Conservation (phyloP, 345 rosid species). For the Gossypium thurberi region DNA sequence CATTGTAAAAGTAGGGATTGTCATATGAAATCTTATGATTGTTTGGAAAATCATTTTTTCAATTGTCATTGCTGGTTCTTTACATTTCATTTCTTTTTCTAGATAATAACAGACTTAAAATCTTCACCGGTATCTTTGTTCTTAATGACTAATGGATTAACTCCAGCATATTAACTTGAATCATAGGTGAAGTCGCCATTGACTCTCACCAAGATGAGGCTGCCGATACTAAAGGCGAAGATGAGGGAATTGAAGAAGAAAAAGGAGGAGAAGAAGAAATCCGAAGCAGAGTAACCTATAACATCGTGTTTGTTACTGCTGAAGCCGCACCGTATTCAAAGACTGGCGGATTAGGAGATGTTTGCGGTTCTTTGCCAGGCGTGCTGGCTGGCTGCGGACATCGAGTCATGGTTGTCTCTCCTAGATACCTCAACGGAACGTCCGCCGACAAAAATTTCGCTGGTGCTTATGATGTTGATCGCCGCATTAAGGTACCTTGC, state of each 20-base stretch:
- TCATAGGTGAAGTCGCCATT: slow-evolving; percentile 29
- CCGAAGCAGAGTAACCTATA: slow-evolving; percentile 33
- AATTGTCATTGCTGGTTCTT: no score
- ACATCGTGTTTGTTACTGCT: slow-evolving; percentile 69
- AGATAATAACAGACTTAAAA: no score
- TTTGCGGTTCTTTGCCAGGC: slow-evolving; percentile 89
- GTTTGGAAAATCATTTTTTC: no score
- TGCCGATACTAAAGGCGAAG: slow-evolving; percentile 21
- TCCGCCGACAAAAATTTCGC: slow-evolving; percentile 45
- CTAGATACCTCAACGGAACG: slow-evolving; percentile 64
- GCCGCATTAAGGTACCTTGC: slow-evolving; percentile 47
- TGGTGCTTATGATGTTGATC: slow-evolving; percentile 39
- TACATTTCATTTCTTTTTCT: no score
- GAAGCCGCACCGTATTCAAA: slow-evolving; percentile 98
- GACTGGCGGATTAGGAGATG: slow-evolving; percentile 96
- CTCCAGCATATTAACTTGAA: slow-evolving; percentile 5
- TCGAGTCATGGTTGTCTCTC: slow-evolving; percentile 93
- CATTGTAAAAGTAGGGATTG: no score
- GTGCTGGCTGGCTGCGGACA: slow-evolving; percentile 76
- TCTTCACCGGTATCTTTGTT: background rate
- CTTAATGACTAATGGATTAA: background rate
- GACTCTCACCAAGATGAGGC: slow-evolving; percentile 22
- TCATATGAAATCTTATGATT: no score
- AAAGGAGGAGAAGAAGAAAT: slow-evolving; percentile 27
- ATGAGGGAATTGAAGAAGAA: slow-evolving; percentile 25